Evolutionary conservation across 768 basidiomycete genomes (phyloP).

Genomic region (Gautieria morchelliformis): DNA sequence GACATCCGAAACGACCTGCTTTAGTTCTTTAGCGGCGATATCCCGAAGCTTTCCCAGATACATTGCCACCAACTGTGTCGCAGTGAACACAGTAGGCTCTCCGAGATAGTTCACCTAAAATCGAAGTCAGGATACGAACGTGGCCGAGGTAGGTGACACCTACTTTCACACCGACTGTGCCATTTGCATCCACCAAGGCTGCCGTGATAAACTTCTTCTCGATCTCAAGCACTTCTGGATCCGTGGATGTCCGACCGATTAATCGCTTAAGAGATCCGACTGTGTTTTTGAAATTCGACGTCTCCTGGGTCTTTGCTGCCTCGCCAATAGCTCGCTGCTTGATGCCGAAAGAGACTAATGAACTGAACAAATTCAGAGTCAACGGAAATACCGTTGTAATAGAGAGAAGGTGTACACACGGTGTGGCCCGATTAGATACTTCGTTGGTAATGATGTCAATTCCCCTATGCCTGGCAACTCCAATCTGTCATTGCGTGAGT

Average conservation of each 20-base stretch:
- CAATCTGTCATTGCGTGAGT: slow-evolving; percentile 48
- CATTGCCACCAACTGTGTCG: slow-evolving; percentile 86
- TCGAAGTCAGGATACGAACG: neutral
- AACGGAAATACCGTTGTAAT: neutral
- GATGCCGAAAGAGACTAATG: slow-evolving; percentile 87
- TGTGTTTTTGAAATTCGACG: slow-evolving; percentile 96
- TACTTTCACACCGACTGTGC: slow-evolving; percentile 81
- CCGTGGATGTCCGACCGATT: slow-evolving; percentile 69
- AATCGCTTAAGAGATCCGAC: slow-evolving; percentile 88
- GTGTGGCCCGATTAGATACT: slow-evolving; percentile 92
- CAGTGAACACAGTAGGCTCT: slow-evolving; percentile 69
- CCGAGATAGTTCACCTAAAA: slow-evolving; percentile 80
- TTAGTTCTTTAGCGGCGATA: slow-evolving; percentile 77
- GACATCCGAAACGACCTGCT: slow-evolving; percentile 77
- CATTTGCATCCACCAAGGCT: slow-evolving; percentile 73
- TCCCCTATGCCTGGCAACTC: slow-evolving; percentile 89
- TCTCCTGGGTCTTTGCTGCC: slow-evolving; percentile 94
- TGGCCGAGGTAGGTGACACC: slow-evolving; percentile 18
- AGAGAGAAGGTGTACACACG: slow-evolving; percentile 44
- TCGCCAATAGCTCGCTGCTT: slow-evolving; percentile 91
- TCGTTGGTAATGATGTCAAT: slow-evolving; percentile 99
- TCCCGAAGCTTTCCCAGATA: slow-evolving; percentile 89
- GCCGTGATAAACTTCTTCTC: slow-evolving; percentile 93
- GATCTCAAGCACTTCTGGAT: slow-evolving; percentile 70
- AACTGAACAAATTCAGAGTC: slow-evolving; percentile 36